Base-by-base conservation (phyloP, 148 eudicot genomes). In the Dianthus caryophyllus region DNA sequence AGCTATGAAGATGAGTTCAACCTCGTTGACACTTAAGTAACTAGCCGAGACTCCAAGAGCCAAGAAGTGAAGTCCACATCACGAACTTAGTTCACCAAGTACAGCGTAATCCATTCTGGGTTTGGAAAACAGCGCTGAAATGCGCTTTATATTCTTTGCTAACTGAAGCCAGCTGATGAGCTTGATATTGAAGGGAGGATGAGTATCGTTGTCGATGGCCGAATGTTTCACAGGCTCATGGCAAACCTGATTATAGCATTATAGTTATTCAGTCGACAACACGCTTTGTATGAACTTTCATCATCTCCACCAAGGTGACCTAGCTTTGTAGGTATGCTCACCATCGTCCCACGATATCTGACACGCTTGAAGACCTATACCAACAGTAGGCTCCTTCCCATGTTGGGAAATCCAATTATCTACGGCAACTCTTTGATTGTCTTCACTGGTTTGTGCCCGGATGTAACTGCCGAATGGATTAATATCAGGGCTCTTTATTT, bases 261-360 rank as follows among this genome's bases (percentile, higher is more conserved):
- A 25, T 11, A 52, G 36, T 50, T 17, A 25, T 63, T 64, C 31
- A 46, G 46, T 22, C 13, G 38, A 27, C n/a, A 12, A 27, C 14
- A 52, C 11, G 15, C 13, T 7, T 30, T 31, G 55, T 58, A 65
- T 26, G 25, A 24, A 27, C 9, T 63, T 67, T 76, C 82, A 89
- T 84, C 89, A 89, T 84, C 89, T 88, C 97, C 99, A 94, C 99
- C 99, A 94, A 38, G 99, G 97, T 30, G 89, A 80, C 68, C 93
- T 68, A 72, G 99, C 96, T 51, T 85, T 84, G 67, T 88, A 94
- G 21, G 66, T 46, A 77, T 86, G 96, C 65, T 83, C 81, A 8
- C 83, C 99, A 26, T 86, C 78, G 66, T 94, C 93, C 99, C 99
- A 94, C n/a, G 99, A 90, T 49, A 94, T 90, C 52, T 84, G 88